Evolutionary conservation across 1,284 basidiomycete genomes (phyloP).

Genomic region (Tremellales sp.): DNA sequence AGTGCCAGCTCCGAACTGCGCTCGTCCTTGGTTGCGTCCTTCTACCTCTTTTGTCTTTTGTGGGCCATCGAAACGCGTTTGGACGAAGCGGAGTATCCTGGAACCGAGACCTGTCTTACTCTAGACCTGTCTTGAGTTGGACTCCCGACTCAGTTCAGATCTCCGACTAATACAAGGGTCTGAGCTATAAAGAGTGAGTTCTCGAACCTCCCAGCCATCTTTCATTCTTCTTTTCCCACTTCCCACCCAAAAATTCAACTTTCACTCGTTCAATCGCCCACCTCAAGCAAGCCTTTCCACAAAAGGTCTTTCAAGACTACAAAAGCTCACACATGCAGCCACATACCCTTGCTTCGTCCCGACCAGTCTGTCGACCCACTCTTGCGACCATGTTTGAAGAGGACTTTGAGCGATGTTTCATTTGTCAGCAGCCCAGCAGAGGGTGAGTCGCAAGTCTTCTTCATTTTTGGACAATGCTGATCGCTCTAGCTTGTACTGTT

Average conservation of each 20-base stretch:
- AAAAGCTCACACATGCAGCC: too few species aligned
- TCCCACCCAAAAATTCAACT: not conserved
- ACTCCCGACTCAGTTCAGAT: too few species aligned
- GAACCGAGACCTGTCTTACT: too few species aligned
- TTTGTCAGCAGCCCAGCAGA: constrained; percentile 40
- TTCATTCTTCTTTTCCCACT: not conserved
- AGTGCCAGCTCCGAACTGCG: too few species aligned
- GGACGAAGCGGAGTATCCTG: too few species aligned
- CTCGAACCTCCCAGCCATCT: not conserved
- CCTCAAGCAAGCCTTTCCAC: not conserved
- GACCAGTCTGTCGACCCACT: not conserved
- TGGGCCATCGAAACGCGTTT: too few species aligned
- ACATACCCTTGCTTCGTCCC: constrained; percentile 5
- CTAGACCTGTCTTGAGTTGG: too few species aligned
- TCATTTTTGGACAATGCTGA: constrained; percentile 1
- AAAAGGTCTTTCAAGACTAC: not conserved
- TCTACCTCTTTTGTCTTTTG: too few species aligned
- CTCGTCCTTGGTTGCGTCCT: too few species aligned
- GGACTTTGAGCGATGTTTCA: constrained; percentile 44
- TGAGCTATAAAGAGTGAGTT: not conserved
- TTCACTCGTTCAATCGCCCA: not conserved
- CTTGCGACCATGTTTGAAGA: constrained; percentile 44
- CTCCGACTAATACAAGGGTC: not conserved
- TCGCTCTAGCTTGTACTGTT: constrained; percentile 33
- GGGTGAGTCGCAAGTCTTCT: constrained; percentile 21